Base-by-base conservation (phyloP, 2,329 filamentous ascomycete species). In the Davidsoniella eucalypti region DNA sequence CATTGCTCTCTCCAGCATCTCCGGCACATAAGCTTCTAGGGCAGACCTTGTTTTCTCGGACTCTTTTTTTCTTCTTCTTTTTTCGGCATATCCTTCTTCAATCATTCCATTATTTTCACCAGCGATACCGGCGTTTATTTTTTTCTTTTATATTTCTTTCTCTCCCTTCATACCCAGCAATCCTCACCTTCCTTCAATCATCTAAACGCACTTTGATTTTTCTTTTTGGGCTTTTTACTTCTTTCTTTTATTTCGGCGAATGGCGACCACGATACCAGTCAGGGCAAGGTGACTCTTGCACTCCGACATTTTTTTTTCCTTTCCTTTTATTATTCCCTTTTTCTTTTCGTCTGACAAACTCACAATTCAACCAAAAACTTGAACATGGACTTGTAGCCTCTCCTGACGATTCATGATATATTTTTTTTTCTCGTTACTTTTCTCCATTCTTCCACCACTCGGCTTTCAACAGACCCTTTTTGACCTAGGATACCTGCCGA, bases 231-330 rank as follows among this genome's bases (percentile, higher is more conserved):
- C 33, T 51, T 38, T 43, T 39, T 16, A 14, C 44, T 52, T 50
- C 37, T 51, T 52, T 18, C 33, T 42, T 44, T 25, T 36, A 37
- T 37, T 46, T 50, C n/a, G 51, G 47, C 37, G 47, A 52, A 44
- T 49, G 37, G 47, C 47, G 44, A 50, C n/a, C 39, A 52, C 46
- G 51, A 52, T 52, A 52, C 51, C 51, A 52, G 41, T 25, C 47
- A 52, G 51, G 45, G 46, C 26, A 33, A 37, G 46, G 44, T 26
- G 44, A 29, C 44, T 44, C 45, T 52, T 40, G 44, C 50, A 38
- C 21, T 37, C 29, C 29, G 29, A 12, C 29, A 33, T 7, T 44
- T 52, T 52, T 17, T 29, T 47, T 25, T 36, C 49, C 52, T 40
- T 7, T 44, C 17, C 26, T 44, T 36, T 17, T 47, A 26, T 52